Conservation (phyloP, 2,329 filamentous ascomycete species). For the Biscogniauxia mediterranea region DNA sequence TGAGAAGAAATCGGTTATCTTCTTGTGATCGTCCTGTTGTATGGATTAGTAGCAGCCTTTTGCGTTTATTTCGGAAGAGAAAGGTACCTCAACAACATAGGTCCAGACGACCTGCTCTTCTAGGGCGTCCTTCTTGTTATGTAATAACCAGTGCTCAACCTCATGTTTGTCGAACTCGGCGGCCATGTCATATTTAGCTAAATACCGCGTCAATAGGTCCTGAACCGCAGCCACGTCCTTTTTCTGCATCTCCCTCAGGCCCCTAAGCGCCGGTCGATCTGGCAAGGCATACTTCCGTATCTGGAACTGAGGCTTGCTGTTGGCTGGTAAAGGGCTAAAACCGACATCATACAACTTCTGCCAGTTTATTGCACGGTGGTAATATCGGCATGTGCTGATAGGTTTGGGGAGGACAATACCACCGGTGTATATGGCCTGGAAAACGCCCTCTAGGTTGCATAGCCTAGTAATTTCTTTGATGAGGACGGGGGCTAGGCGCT, state of each 20-base stretch:
- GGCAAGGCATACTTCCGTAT: slow-evolving; percentile 83
- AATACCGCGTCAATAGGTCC: slow-evolving; percentile 72
- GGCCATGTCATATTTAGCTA: slow-evolving; percentile 77
- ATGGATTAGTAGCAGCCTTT: slow-evolving; percentile 17
- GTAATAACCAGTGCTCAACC: slow-evolving; percentile 82
- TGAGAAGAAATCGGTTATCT: slow-evolving; percentile 94
- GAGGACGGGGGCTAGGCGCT: slow-evolving; percentile 86
- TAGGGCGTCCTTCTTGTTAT: slow-evolving; percentile 57
- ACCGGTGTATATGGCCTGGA: slow-evolving; percentile 94
- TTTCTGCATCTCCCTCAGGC: slow-evolving; percentile 75
- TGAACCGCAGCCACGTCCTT: slow-evolving; percentile 77
- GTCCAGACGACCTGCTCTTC: slow-evolving; percentile 87
- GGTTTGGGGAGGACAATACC: slow-evolving; percentile 89
- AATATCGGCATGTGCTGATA: slow-evolving; percentile 91
- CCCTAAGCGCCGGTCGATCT: slow-evolving; percentile 66
- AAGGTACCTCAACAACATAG: slow-evolving; percentile 77
- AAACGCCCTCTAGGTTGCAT: slow-evolving; percentile 82
- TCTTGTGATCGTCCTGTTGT: slow-evolving; percentile 59
- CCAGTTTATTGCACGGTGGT: slow-evolving; percentile 92
- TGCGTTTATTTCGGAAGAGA: not conserved
- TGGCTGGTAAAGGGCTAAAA: slow-evolving; percentile 82
- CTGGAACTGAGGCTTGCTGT: slow-evolving; percentile 83
- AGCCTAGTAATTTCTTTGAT: slow-evolving; percentile 97
- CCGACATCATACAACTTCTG: slow-evolving; percentile 92
- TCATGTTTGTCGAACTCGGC: slow-evolving; percentile 80